Conservation (phyloP, 768 basidiomycete genomes). For the Epithele typhae region DNA sequence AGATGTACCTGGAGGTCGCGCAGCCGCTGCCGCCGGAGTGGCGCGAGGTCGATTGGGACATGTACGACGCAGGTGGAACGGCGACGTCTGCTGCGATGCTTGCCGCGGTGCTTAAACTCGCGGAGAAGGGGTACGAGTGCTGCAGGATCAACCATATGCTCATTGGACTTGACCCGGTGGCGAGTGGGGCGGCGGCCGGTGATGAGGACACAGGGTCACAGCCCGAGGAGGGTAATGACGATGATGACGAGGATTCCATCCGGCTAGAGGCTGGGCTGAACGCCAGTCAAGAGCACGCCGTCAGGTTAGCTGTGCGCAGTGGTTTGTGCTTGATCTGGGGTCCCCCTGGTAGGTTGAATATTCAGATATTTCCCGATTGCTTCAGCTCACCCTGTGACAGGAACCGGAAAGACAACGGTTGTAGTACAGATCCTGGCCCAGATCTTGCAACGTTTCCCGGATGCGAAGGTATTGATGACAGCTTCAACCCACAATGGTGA, state of each 20-base stretch:
- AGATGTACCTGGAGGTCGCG: slow-evolving; percentile 48
- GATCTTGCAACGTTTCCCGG: slow-evolving; percentile 31
- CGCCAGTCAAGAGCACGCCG: slow-evolving; percentile 49
- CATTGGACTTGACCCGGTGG: slow-evolving; percentile 23
- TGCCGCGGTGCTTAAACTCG: slow-evolving; percentile 51
- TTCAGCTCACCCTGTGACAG: slow-evolving; percentile 33
- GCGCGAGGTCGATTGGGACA: slow-evolving; percentile 55
- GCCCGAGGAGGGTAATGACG: slow-evolving; percentile 14
- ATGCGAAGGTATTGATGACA: slow-evolving; percentile 58
- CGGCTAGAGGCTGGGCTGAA: slow-evolving; percentile 43
- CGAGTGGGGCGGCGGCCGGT: neutral
- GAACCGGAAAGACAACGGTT: slow-evolving; percentile 70
- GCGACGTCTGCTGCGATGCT: slow-evolving; percentile 65
- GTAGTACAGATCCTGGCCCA: slow-evolving; percentile 55
- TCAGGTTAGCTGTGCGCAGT: slow-evolving; percentile 36
- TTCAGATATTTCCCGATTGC: too few species aligned
- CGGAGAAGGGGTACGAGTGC: slow-evolving; percentile 37
- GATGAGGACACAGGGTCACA: neutral
- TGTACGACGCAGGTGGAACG: slow-evolving; percentile 59
- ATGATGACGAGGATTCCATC: slow-evolving; percentile 4
- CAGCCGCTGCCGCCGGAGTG: slow-evolving; percentile 61
- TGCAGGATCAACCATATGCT: slow-evolving; percentile 51
- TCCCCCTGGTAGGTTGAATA: slow-evolving; percentile 58
- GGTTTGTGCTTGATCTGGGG: slow-evolving; percentile 63
- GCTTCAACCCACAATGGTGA: slow-evolving; percentile 68